Evolutionary conservation across 1,139 yeast genomes (phyloP).

Genomic region (Wickerhamomyces sp.): DNA sequence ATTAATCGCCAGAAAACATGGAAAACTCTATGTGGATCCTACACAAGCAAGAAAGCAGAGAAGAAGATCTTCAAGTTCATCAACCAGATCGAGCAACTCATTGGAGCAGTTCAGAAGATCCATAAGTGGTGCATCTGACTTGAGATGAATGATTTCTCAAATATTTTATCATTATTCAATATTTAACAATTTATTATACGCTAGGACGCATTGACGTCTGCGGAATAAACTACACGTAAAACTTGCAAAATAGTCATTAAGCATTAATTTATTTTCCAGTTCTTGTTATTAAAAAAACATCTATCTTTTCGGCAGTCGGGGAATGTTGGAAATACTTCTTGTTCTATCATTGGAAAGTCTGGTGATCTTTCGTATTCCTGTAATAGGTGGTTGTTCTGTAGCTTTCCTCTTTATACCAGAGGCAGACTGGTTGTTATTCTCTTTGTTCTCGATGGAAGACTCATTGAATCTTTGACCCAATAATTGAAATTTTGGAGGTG

Average conservation of each 20-base stretch:
- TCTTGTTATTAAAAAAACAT: no score
- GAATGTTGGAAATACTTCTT: background rate
- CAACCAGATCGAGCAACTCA: slow-evolving; percentile 21
- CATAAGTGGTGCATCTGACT: slow-evolving; percentile 22
- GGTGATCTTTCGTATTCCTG: slow-evolving; percentile 2
- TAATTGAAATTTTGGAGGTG: slow-evolving; percentile 24
- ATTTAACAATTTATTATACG: no score
- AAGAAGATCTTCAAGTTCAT: slow-evolving; percentile 40
- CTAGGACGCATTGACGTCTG: no score
- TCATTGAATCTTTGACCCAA: slow-evolving; percentile 19
- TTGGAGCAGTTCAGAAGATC: slow-evolving; percentile 26
- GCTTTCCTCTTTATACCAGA: slow-evolving; percentile 12
- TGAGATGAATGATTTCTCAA: no score
- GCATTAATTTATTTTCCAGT: background rate
- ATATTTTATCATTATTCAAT: no score
- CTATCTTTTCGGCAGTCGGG: no score
- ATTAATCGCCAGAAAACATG: slow-evolving; percentile 65
- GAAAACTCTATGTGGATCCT: slow-evolving; percentile 66
- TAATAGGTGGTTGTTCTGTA: slow-evolving; percentile 10
- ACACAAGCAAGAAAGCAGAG: slow-evolving; percentile 82
- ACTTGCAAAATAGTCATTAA: background rate
- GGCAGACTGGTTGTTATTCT: slow-evolving; percentile 2
- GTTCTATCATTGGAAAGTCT: slow-evolving; percentile 1
- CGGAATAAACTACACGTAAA: no score
- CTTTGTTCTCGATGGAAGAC: slow-evolving; percentile 1